Evolutionary conservation across 768 basidiomycete genomes (phyloP).

Genomic region (Rhizopogon salebrosus): DNA sequence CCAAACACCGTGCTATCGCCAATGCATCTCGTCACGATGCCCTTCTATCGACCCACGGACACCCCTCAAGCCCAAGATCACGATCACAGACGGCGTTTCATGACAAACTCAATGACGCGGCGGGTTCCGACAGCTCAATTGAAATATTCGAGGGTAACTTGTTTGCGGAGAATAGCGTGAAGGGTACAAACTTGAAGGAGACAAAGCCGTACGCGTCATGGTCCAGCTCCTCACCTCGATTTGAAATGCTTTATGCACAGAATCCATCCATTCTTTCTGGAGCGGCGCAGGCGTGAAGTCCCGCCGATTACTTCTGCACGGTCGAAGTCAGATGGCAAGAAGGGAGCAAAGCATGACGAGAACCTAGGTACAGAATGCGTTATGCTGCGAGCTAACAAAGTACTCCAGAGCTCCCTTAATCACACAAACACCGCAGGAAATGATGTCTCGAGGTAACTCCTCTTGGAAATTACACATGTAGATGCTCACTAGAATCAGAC

Average conservation of each 20-base stretch:
- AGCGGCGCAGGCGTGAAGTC: background rate
- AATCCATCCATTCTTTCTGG: conserved; percentile 13
- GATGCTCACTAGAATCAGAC: background rate
- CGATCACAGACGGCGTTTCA: background rate
- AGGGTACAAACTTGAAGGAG: conserved; percentile 19
- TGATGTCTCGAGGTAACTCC: background rate
- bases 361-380: background rate
- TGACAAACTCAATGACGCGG: conserved; percentile 9
- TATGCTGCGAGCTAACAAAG: background rate
- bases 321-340: background rate
- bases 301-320: background rate
- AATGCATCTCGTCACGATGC: background rate
- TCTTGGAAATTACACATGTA: background rate
- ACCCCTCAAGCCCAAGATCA: too few relatives aligned
- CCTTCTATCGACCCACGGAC: background rate
- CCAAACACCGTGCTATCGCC: background rate
- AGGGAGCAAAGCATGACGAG: background rate
- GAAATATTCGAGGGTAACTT: conserved; percentile 24
- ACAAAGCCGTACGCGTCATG: conserved; percentile 4
- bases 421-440: background rate
- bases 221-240: conserved; percentile 1
- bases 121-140: conserved; percentile 24
- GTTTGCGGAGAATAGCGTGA: conserved; percentile 5
- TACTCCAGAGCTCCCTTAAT: background rate
- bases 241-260: conserved; percentile 8